Conservation (phyloP, 148 eudicot genomes). For the Chenopodium album region DNA sequence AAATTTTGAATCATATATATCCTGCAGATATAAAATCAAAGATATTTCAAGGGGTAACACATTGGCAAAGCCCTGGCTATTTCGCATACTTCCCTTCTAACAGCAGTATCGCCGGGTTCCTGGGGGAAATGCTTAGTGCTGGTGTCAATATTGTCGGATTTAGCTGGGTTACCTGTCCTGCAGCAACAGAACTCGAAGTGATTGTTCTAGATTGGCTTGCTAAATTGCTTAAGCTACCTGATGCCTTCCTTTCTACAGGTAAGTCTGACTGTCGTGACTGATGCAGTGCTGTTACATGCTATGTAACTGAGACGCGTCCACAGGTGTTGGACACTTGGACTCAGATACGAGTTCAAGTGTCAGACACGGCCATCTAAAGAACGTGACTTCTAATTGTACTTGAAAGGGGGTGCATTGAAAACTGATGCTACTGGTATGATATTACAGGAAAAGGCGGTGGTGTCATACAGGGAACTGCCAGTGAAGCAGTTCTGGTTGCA, state of each 20-base stretch:
- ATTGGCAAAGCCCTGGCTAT: constrained; percentile 94
- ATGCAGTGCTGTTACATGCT: not conserved
- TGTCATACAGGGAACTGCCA: constrained; percentile 94
- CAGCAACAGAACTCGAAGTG: constrained; percentile 95
- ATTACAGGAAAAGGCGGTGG: constrained; percentile 88
- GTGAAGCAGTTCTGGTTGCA: constrained; percentile 90
- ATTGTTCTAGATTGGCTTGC: constrained; percentile 97
- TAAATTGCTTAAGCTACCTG: constrained; percentile 75
- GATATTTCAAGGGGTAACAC: constrained; percentile 90
- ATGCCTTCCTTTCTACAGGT: constrained; percentile 77
- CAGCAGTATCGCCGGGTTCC: constrained; percentile 86
- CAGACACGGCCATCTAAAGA: not conserved
- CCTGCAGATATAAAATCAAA: constrained; percentile 66
- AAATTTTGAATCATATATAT: not conserved
- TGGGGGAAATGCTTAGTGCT: constrained; percentile 97
- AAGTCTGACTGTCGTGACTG: constrained; percentile 1
- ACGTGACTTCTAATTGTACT: not conserved
- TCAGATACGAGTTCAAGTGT: not conserved
- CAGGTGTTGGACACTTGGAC: not conserved
- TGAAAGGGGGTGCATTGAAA: not conserved
- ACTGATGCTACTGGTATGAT: constrained; percentile 2
- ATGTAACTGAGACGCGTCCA: not conserved
- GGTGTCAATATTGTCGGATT: constrained; percentile 93
- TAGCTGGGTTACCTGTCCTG: constrained; percentile 96
- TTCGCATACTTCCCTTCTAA: constrained; percentile 88